Evolutionary conservation across 148 eudicot genomes (phyloP), one percentile per base, ranked within the genome.

Genomic region (Selenicereus undatus): DNA sequence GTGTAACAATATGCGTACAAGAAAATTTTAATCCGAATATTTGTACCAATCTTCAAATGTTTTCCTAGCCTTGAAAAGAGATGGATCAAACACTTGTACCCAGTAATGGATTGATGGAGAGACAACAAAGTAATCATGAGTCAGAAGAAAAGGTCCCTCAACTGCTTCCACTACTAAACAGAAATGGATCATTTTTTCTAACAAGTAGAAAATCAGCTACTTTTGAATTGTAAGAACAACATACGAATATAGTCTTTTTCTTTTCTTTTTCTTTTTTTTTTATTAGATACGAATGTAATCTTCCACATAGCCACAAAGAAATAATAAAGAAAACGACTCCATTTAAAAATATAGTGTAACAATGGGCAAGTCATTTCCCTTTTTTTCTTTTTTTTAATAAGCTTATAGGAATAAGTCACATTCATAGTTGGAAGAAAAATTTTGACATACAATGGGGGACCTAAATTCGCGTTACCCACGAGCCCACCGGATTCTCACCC

Each of bases 401-500:
- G 2, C 16, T 1, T 18, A 56, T 4, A 56, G 62, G n/a, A 56
- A 56, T 56, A 56, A 73, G 56, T 73, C 76, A 42, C 76, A 71
- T 64, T 29, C 68, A 22, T 64, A 64, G 29, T 2, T 64, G 68
- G 68, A 64, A 56, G 68, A 22, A 62, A 62, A 62, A 6, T 22
- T 64, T n/a, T 2, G 8, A 64, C 8, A 7, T n/a, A 24, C 29
- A 2, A 64, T 64, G 29, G 35, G 78, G 32, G 32, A 32, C 76
- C 76, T 64, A 66, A 68, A 24, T 39, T 73, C 80, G 78, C 83
- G 83, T 48, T 9, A 48, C 43, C 29, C 86, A 83, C 65, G 86
- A 86, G 84, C 80, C 84, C 78, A 86, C 72, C 86, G 77, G 84
- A 74, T 81, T 52, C 78, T 81, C 79, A 81, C 84, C 84, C 86